Evolutionary conservation across 192 early-diverging fungal genomes (phyloP).

Genomic region (Dimargaris cristalligena): DNA sequence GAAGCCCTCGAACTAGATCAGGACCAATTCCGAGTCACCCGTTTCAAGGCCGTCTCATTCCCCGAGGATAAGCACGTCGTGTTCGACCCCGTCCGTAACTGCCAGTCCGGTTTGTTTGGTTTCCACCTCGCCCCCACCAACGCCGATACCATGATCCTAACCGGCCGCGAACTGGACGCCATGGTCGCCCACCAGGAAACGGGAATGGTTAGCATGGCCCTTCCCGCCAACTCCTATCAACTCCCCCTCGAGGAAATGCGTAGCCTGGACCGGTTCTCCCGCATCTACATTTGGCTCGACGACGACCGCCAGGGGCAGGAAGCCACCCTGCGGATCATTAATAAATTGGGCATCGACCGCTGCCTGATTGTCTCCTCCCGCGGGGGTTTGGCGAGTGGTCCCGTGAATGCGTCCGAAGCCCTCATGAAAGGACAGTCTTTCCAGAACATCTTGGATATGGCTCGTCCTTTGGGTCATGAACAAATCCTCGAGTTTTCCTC

Average conservation of each 20-base stretch:
- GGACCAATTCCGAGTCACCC: conserved; percentile 19
- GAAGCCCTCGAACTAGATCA: background rate
- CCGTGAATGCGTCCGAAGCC: conserved; percentile 35
- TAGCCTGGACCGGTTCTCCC: conserved; percentile 41
- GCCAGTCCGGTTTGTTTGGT: conserved; percentile 40
- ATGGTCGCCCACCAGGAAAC: conserved; percentile 49
- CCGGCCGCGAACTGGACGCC: conserved; percentile 45
- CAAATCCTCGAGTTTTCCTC: conserved; percentile 44
- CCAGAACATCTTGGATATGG: conserved; percentile 19
- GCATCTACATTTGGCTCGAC: conserved; percentile 50
- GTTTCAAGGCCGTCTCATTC: conserved; percentile 33
- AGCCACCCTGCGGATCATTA: conserved; percentile 35
- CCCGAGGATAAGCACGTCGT: conserved; percentile 24
- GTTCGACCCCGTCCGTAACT: conserved; percentile 33
- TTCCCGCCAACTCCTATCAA: conserved; percentile 36
- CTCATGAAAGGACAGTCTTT: conserved; percentile 25
- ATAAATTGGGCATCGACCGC: conserved; percentile 45
- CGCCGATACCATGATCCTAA: conserved; percentile 30
- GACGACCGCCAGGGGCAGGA: conserved; percentile 45
- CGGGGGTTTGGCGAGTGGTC: conserved; percentile 23
- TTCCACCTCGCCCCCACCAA: conserved; percentile 32
- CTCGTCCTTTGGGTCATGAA: conserved; percentile 40
- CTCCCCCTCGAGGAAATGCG: conserved; percentile 38
- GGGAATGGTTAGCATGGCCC: conserved; percentile 36
- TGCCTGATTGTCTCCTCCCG: conserved; percentile 36